phyloP scores from a whole-genome alignment of 352 stramenopile genomes.

The Thalassiosira allenii region DNA sequence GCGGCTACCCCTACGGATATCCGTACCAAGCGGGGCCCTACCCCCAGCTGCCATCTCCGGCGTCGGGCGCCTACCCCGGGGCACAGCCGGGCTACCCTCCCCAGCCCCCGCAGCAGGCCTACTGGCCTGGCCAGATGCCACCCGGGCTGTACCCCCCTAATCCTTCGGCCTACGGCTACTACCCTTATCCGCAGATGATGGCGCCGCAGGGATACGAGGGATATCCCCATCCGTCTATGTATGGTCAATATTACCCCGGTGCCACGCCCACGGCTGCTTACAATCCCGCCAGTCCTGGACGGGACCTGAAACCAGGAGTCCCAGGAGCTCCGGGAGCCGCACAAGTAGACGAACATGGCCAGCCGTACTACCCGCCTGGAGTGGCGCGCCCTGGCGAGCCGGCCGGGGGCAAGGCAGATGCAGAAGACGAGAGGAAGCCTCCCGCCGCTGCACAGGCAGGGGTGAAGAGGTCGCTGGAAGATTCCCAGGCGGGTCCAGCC shows the following conservation, averaged over 20 bases:
- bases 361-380: constrained; percentile 16
- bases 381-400: constrained; percentile 1
- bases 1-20: constrained; percentile 29
- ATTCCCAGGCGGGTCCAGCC: constrained; percentile 18
- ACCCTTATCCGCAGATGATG: constrained; percentile 48
- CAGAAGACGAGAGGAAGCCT: constrained; percentile 36
- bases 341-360: constrained; percentile 26
- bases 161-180: constrained; percentile 34
- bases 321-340: constrained; percentile 1
- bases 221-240: constrained; percentile 39
- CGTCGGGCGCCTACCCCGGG: constrained; percentile 12
- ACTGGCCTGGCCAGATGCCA: constrained; percentile 17
- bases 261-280: constrained; percentile 16
- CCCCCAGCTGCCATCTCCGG: constrained; percentile 23
- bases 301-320: neutral
- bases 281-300: constrained; percentile 26
- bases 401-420: constrained; percentile 4
- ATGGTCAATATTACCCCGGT: constrained; percentile 33
- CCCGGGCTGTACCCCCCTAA: constrained; percentile 21
- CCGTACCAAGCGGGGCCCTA: constrained; percentile 15
- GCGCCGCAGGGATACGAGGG: constrained; percentile 34
- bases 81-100: constrained; percentile 14
- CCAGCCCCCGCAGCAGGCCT: constrained; percentile 27
- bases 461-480: constrained; percentile 21
- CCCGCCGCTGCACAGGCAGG: constrained; percentile 1